Evolutionary conservation across 106 monocot species (phyloP), one percentile per base, ranked within the genome.

Genomic region (Alisma plantagoaquatica): DNA sequence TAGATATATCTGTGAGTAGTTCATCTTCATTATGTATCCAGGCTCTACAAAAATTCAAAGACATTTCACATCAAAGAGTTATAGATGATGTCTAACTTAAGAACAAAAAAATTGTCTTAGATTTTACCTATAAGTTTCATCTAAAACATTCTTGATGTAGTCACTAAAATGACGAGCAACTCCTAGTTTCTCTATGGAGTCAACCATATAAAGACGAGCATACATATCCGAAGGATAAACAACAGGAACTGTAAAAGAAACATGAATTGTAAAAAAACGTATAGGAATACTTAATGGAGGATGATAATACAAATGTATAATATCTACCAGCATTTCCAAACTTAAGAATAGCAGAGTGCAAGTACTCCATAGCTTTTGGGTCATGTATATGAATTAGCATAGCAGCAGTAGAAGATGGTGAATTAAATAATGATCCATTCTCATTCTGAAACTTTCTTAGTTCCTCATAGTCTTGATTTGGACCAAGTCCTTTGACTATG

Each of bases 391-490:
- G 68, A 43, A 24, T 45, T 28, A 89, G 20, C 57, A 69, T 70
- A 69, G 70, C 77, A 74, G 89, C 84, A 45, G 94, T 96, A 22
- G 88, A 60, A 10, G 94, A 78, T 41, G 94, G 94, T 29, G 84
- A 89, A 54, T 89, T 84, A 62, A 96, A 84, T 20, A 96, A 56
- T 23, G 94, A 96, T 44, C 94, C 94, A 66, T 96, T 84, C 57
- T 51, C 66, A 60, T 68, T 69, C 49, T 89, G 94, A 70, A 61
- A 89, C 49, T 72, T 96, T 64, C 72, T 76, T n/a, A 84, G 15
- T 23, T 75, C 64, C 51, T 76, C 31, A 75, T 63, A 84, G 19
- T 81, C 71, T 9, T 67, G 69, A n/a, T 43, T 38, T 16, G 58
- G 53, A 9, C 69, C 75, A 43, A 83, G 62, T 53, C 88, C 96